Evolutionary conservation across 2,329 filamentous ascomycete species (phyloP).

Genomic region (Chalara sp.): DNA sequence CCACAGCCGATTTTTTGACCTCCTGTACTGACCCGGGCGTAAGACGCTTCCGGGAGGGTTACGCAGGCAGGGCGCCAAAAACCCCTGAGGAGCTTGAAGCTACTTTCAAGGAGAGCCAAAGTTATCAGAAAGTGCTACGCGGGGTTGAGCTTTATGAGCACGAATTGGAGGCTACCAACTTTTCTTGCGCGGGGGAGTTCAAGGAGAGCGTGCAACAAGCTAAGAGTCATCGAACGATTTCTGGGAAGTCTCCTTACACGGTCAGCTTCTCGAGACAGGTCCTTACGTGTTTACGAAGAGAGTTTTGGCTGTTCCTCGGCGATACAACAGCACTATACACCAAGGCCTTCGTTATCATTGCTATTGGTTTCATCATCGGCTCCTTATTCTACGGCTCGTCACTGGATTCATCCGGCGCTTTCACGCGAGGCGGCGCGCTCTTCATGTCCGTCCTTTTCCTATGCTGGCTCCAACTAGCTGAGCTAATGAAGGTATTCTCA

Average conservation of each 20-base stretch:
- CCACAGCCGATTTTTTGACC: constrained; percentile 72
- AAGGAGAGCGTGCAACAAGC: constrained; percentile 56
- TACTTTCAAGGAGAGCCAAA: constrained; percentile 57
- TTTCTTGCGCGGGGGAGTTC: constrained; percentile 57
- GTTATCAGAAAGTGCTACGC: constrained; percentile 51
- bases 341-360: constrained; percentile 72
- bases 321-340: constrained; percentile 71
- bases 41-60: constrained; percentile 60
- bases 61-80: constrained; percentile 51
- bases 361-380: constrained; percentile 68
- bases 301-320: constrained; percentile 73
- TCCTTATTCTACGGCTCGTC: constrained; percentile 69
- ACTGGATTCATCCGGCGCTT: constrained; percentile 52
- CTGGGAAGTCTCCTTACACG: constrained; percentile 68
- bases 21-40: constrained; percentile 65
- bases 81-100: constrained; percentile 55
- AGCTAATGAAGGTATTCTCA: constrained; percentile 70
- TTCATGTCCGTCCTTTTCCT: constrained; percentile 65
- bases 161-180: constrained; percentile 49
- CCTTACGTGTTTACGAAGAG: constrained; percentile 58
- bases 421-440: constrained; percentile 53
- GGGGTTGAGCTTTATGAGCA: constrained; percentile 58
- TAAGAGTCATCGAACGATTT: constrained; percentile 57
- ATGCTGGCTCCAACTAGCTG: constrained; percentile 66
- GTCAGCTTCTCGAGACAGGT: constrained; percentile 70